Evolutionary conservation across 2,329 filamentous ascomycete species (phyloP).

Genomic region (Botryosphaeria dothidea): DNA sequence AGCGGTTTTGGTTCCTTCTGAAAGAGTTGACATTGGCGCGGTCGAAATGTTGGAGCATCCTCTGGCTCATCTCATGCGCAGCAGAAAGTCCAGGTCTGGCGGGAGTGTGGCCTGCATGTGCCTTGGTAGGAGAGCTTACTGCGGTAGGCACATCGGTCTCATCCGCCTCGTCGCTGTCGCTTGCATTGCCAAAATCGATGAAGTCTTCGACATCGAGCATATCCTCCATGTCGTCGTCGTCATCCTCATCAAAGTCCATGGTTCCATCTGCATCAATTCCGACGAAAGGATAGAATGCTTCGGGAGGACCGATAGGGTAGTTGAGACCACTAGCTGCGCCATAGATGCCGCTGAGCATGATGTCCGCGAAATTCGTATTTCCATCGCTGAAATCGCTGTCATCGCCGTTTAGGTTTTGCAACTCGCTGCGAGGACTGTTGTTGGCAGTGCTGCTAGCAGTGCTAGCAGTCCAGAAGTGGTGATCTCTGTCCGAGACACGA

Average conservation of each 20-base stretch:
- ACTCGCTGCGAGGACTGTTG: constrained; percentile 40
- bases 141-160: constrained; percentile 39
- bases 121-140: constrained; percentile 34
- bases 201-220: constrained; percentile 43
- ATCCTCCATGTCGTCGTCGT: constrained; percentile 58
- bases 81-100: constrained; percentile 26
- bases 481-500: constrained; percentile 5
- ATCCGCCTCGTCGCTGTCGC: constrained; percentile 38
- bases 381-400: constrained; percentile 42
- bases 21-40: constrained; percentile 45
- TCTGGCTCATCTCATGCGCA: constrained; percentile 18
- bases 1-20: constrained; percentile 41
- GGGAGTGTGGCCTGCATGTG: constrained; percentile 33
- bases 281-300: constrained; percentile 73
- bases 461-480: constrained; percentile 30
- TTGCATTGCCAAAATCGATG: constrained; percentile 39
- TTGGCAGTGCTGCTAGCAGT: constrained; percentile 41
- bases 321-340: constrained; percentile 54
- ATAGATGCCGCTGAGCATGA: constrained; percentile 77
- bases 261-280: constrained; percentile 59
- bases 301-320: constrained; percentile 64
- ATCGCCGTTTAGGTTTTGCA: constrained; percentile 36
- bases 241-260: constrained; percentile 59
- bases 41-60: constrained; percentile 40
- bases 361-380: constrained; percentile 53